Conservation (phyloP, 2,329 filamentous ascomycete genomes). For the Myriosclerotinia scirpicola region DNA sequence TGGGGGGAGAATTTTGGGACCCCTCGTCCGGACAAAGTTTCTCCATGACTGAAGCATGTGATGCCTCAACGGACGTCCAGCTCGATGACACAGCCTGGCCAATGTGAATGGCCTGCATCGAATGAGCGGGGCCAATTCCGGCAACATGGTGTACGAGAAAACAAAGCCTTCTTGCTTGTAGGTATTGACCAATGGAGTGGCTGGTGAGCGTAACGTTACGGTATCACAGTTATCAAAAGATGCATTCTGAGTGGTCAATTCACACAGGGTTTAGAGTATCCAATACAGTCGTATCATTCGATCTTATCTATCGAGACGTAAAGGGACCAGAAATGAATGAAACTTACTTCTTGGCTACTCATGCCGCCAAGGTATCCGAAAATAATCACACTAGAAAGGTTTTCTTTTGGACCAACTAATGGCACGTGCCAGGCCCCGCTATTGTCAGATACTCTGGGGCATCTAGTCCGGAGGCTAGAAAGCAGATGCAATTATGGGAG, state of each 20-base stretch:
- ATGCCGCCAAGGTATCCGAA: too few relatives aligned
- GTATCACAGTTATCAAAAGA: neutral
- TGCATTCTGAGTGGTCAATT: neutral
- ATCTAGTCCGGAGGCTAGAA: neutral
- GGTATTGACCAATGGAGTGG: neutral
- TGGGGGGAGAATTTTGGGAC: neutral
- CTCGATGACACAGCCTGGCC: too few relatives aligned
- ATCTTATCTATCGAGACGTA: neutral
- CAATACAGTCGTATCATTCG: neutral
- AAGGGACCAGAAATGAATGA: neutral
- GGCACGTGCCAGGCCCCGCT: too few relatives aligned
- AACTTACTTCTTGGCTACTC: neutral
- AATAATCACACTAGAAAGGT: too few relatives aligned
- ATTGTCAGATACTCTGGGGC: too few relatives aligned
- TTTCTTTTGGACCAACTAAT: too few relatives aligned
- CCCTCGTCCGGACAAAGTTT: neutral
- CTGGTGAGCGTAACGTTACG: constrained; percentile 7
- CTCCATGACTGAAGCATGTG: constrained; percentile 1
- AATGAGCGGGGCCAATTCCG: constrained; percentile 12
- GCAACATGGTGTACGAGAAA: neutral
- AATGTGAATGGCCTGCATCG: neutral
- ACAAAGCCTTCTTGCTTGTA: neutral
- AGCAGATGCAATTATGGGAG: neutral
- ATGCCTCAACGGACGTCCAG: neutral
- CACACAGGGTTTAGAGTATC: neutral